phyloP scores from a whole-genome alignment of 495 filamentous ascomycete genomes.

The Talaromyces trachyspermus region DNA sequence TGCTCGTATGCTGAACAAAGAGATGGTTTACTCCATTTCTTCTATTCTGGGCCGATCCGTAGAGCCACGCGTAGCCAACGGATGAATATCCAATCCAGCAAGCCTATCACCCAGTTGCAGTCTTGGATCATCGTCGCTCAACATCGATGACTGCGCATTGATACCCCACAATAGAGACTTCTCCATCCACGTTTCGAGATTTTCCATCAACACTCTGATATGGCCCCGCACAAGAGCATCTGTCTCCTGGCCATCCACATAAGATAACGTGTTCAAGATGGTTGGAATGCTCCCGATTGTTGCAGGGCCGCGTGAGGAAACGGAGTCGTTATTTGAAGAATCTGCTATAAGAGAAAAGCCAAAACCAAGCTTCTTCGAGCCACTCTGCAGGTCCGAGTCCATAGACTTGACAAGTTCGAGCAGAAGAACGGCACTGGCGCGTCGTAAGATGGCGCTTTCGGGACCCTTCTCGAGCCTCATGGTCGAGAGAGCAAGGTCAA shows the following conservation, averaged over 20 bases:
- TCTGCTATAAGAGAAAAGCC: slow-evolving; percentile 41
- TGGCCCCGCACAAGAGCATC: slow-evolving; percentile 71
- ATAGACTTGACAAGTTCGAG: slow-evolving; percentile 60
- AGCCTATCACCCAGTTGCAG: slow-evolving; percentile 31
- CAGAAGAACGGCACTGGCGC: slow-evolving; percentile 64
- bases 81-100: slow-evolving; percentile 31
- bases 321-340: neutral
- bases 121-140: slow-evolving; percentile 12
- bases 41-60: slow-evolving; percentile 36
- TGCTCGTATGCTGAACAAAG: neutral
- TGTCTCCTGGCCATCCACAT: slow-evolving; percentile 59
- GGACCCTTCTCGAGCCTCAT: slow-evolving; percentile 55
- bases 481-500: slow-evolving; percentile 61
- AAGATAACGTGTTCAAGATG: slow-evolving; percentile 55
- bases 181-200: slow-evolving; percentile 62
- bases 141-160: slow-evolving; percentile 16
- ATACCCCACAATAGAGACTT: slow-evolving; percentile 42
- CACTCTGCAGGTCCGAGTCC: slow-evolving; percentile 49
- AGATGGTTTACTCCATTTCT: slow-evolving; percentile 40
- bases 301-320: slow-evolving; percentile 11
- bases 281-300: slow-evolving; percentile 49
- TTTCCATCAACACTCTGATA: slow-evolving; percentile 62
- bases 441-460: slow-evolving; percentile 64
- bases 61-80: slow-evolving; percentile 24
- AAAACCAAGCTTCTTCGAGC: slow-evolving; percentile 41